Percentiles rank a stretch among this genome's conserved stretches.
Evolutionary conservation across 2,329 filamentous ascomycete genomes (phyloP).

Genomic region (Diplodia corticola): DNA sequence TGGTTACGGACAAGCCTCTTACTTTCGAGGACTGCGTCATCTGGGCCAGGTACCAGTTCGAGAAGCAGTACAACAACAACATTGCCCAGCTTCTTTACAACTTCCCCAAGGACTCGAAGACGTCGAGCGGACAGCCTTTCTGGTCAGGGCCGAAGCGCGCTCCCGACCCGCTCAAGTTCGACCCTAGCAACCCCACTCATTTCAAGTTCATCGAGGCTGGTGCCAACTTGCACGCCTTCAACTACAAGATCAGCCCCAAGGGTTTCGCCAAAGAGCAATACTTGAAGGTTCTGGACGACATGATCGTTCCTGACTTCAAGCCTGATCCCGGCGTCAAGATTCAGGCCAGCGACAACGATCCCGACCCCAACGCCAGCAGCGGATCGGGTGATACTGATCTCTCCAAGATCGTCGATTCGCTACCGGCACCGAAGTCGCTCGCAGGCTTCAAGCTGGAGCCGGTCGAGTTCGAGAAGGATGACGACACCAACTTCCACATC

Average conservation of each 20-base stretch:
- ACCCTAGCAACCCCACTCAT: constrained; percentile 80
- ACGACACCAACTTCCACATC: constrained; percentile 96
- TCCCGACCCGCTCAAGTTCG: constrained; percentile 87
- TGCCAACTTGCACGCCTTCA: constrained; percentile 93
- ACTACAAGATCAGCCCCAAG: constrained; percentile 93
- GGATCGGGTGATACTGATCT: constrained; percentile 69
- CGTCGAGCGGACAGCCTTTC: constrained; percentile 85
- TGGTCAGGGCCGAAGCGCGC: constrained; percentile 99
- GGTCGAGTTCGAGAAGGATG: constrained; percentile 98
- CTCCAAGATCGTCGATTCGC: constrained; percentile 66
- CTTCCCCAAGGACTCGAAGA: constrained; percentile 91
- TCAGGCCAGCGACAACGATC: constrained; percentile 91
- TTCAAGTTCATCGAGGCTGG: constrained; percentile 84
- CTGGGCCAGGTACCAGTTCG: constrained; percentile 91
- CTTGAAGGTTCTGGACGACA: constrained; percentile 77
- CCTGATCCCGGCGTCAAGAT: constrained; percentile 93
- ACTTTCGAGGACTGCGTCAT: constrained; percentile 95
- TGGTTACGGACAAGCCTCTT: constrained; percentile 87
- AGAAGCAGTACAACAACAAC: constrained; percentile 95
- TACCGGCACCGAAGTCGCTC: constrained; percentile 78
- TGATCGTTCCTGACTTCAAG: constrained; percentile 94
- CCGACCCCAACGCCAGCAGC: constrained; percentile 77
- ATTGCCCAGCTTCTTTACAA: constrained; percentile 95
- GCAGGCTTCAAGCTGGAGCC: constrained; percentile 86
- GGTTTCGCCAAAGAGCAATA: constrained; percentile 71